phyloP scores from a whole-genome alignment of 495 filamentous ascomycete genomes.

The Penicillium riverlandense region DNA sequence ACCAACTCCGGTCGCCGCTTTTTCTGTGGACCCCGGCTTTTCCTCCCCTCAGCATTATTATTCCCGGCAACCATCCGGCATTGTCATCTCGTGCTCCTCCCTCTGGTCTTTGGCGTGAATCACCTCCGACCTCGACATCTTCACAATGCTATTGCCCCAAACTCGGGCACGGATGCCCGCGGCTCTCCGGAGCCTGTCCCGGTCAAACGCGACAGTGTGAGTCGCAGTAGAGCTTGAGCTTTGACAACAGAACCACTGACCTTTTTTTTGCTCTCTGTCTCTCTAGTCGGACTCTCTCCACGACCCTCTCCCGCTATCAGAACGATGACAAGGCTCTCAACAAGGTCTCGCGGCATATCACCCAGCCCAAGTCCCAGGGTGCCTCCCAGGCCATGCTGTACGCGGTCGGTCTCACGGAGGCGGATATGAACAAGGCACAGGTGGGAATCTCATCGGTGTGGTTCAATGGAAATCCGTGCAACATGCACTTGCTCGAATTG shows the following conservation, averaged over 20 bases:
- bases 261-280: conserved; percentile 4
- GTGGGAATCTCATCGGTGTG: conserved; percentile 90
- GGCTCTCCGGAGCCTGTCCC: conserved; percentile 31
- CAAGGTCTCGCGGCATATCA: conserved; percentile 74
- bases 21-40: too few relatives aligned
- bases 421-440: conserved; percentile 89
- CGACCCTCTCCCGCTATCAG: conserved; percentile 36
- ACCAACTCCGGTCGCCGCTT: too few relatives aligned
- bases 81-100: not conserved
- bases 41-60: too few relatives aligned
- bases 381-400: conserved; percentile 99
- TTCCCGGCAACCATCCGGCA: not conserved
- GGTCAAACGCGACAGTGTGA: conserved; percentile 16
- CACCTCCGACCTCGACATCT: not conserved
- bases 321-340: conserved; percentile 52
- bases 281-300: conserved; percentile 40
- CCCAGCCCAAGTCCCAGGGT: conserved; percentile 93
- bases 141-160: conserved; percentile 32
- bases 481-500: conserved; percentile 94
- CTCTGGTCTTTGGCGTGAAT: not conserved
- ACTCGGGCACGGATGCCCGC: conserved; percentile 35
- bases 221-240: not conserved
- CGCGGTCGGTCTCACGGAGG: conserved; percentile 76
- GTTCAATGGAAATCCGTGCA: conserved; percentile 94
- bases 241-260: not conserved